Base-by-base conservation (phyloP, 495 filamentous ascomycete species). In the Paragyromitra xinjiangensis region DNA sequence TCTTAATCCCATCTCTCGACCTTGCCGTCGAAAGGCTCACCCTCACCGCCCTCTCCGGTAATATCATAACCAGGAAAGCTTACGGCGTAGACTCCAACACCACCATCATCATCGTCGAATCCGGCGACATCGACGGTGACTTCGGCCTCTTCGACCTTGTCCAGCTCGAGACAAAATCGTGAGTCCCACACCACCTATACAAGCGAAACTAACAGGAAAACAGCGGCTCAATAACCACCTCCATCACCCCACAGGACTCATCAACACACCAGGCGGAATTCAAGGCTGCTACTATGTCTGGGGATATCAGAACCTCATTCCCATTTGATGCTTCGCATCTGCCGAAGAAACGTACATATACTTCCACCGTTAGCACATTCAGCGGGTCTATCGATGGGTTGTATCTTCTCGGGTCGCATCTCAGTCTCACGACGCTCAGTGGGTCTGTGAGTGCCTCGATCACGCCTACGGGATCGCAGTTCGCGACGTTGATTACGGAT, bases 41-140 rank as follows among this genome's bases (percentile, higher is more conserved):
- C 26, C 29, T 77, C 51, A 16, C 53, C 6, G 51, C 74, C 0
- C 16, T 40, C 14, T 39, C 61, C n/a, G 75, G 75, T n/a, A 22
- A 50, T 8, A n/a, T 77, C 42, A 29, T 4, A 0, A 44, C 64
- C 29, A 24, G 6, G 19, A 22, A 50, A 22, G 51, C 75, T 6
- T 77, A 40, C 39, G 75, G 75, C 5, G 40, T 77, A 9, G 75
- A 77, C 14, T 64, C 74, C 14, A 42, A 40, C 1, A 29, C 12
- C n/a, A 67, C 51, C 3, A 40, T 40, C 11, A 58, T 73, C 39
- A 39, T 34, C 39, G 11, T 66, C 29, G 63, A 51, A 12, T 50
- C 61, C 34, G 75, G 75, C 6, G 24, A 59, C 62, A 77, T 77
- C 12, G 51, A n/a, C 45, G 75, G 75, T 0, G 62, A 77, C 73